Evolutionary conservation across 345 rosid genomes (phyloP).

Genomic region (Salix brachista): DNA sequence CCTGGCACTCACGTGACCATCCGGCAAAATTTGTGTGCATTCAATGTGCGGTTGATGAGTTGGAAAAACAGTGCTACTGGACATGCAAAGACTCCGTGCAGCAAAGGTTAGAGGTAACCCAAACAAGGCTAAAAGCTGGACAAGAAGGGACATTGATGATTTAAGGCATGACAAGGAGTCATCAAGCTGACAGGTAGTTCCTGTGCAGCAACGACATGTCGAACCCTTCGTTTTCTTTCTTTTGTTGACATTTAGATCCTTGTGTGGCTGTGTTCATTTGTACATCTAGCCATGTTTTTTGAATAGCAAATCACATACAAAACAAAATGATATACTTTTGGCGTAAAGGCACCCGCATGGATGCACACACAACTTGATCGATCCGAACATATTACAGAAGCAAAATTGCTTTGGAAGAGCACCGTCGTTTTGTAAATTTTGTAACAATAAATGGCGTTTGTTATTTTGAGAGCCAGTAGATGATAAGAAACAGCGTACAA

Average conservation of each 20-base stretch:
- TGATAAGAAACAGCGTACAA: constrained; percentile 83
- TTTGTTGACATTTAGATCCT: not conserved
- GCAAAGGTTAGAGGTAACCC: constrained; percentile 4
- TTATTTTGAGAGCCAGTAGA: constrained; percentile 93
- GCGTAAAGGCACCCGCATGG: constrained; percentile 15
- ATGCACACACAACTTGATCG: constrained; percentile 12
- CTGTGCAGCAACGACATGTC: not conserved
- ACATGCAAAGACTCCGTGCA: constrained; percentile 1
- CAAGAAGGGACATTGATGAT: not conserved
- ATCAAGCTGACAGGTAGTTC: not conserved
- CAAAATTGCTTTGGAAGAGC: constrained; percentile 33
- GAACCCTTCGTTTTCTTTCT: not conserved
- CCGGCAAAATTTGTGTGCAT: not conserved
- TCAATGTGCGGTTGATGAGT: not conserved
- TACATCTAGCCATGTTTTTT: not conserved
- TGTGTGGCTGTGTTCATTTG: not conserved
- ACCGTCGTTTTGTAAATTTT: constrained; percentile 8
- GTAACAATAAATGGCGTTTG: constrained; percentile 2
- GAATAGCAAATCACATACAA: not conserved
- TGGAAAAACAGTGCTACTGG: not conserved
- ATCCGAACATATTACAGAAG: constrained; percentile 32
- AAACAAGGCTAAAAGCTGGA: not conserved
- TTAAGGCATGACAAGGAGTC: constrained; percentile 12
- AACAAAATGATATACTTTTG: not conserved
- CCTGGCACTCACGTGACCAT: constrained; percentile 14